phyloP scores from a whole-genome alignment of 2,329 filamentous ascomycete genomes.

The Pleoardoris graminearum region DNA sequence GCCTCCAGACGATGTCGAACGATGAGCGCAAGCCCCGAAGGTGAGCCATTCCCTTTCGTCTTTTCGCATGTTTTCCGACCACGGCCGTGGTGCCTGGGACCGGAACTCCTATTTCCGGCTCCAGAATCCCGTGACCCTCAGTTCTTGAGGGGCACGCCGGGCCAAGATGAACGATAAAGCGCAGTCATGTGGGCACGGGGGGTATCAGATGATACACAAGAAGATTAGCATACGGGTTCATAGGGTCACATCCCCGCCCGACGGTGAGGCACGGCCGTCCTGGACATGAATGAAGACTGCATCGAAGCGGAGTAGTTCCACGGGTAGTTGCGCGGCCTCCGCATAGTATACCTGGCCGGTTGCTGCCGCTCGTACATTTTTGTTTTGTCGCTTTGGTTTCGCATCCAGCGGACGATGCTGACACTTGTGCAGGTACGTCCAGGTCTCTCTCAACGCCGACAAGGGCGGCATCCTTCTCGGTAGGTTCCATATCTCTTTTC shows the following conservation, averaged over 20 bases:
- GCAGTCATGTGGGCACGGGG: not conserved
- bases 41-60: too few species aligned
- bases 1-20: too few species aligned
- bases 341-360: conserved; percentile 2
- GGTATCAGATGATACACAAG: not conserved
- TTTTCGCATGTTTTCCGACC: too few species aligned
- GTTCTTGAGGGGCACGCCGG: conserved; percentile 1
- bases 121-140: not conserved
- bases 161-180: conserved; percentile 6
- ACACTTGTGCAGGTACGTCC: not conserved
- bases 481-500: not conserved
- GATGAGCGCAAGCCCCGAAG: too few species aligned
- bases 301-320: conserved; percentile 7
- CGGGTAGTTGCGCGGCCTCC: not conserved
- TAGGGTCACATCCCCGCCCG: too few species aligned
- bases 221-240: too few species aligned
- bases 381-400: not conserved
- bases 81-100: not conserved
- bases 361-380: conserved; percentile 8
- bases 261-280: not conserved
- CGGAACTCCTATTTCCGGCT: not conserved
- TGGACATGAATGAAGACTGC: not conserved
- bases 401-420: not conserved
- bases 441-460: not conserved
- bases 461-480: not conserved